These are phyloP conservation scores for Metarhizium humberi DNA, from an alignment of 2,329 filamentous ascomycete genomes.

Conservation along the genomic window DNA sequence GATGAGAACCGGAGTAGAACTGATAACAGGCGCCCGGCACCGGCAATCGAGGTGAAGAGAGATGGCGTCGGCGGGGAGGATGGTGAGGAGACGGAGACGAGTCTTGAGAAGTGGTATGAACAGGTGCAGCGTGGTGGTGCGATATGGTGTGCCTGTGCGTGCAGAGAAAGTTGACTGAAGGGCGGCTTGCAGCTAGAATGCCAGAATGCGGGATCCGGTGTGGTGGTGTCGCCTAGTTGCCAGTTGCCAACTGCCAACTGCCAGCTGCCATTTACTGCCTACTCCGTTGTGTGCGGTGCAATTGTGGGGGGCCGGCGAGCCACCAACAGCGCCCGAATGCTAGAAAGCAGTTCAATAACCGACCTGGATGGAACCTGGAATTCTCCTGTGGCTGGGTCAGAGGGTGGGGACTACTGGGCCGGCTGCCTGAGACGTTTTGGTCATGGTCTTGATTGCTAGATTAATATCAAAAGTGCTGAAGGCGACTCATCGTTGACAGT, in stretches of 20 bases:
- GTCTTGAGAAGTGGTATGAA: neutral
- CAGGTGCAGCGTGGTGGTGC: neutral
- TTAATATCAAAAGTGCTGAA: no score
- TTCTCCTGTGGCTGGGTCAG: neutral
- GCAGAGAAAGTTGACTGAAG: neutral
- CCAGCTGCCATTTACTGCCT: no score
- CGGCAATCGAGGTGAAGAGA: neutral
- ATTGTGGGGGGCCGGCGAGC: no score
- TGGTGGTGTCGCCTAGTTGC: no score
- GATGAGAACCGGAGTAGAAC: neutral
- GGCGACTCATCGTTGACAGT: no score
- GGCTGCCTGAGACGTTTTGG: neutral
- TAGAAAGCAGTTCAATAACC: neutral
- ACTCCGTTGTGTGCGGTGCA: no score
- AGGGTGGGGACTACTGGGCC: neutral
- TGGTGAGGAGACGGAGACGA: neutral
- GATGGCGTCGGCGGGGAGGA: neutral
- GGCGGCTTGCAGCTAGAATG: neutral
- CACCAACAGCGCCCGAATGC: no score
- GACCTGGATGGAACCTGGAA: neutral
- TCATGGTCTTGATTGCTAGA: no score
- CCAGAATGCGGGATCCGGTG: no score
- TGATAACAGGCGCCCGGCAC: neutral
- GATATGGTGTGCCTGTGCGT: neutral
- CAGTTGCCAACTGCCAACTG: no score